Conservation (phyloP, 2,329 filamentous ascomycete species). For the Parastagonospora avenae region DNA sequence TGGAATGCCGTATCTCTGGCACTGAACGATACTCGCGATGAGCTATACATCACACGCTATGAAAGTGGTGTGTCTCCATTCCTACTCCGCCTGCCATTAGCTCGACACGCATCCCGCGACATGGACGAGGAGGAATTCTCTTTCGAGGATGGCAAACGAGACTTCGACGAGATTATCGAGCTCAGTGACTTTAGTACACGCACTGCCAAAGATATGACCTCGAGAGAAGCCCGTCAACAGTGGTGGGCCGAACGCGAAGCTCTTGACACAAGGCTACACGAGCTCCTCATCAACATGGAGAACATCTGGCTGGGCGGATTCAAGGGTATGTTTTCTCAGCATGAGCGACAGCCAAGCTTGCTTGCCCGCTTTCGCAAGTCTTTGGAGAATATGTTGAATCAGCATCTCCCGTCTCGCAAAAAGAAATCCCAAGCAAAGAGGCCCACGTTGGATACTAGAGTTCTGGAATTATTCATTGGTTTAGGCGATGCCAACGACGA, state of each 20-base stretch:
- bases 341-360: slow-evolving; percentile 65
- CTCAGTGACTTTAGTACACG: slow-evolving; percentile 85
- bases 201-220: slow-evolving; percentile 70
- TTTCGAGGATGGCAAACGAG: slow-evolving; percentile 77
- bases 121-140: slow-evolving; percentile 81
- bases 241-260: slow-evolving; percentile 91
- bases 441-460: slow-evolving; percentile 65
- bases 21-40: slow-evolving; percentile 78
- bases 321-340: slow-evolving; percentile 87
- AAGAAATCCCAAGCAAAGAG: slow-evolving; percentile 59
- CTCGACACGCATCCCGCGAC: slow-evolving; percentile 79
- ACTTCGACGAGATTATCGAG: slow-evolving; percentile 82
- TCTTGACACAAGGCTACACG: slow-evolving; percentile 76
- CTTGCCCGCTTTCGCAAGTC: slow-evolving; percentile 76
- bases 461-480: slow-evolving; percentile 87
- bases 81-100: slow-evolving; percentile 82
- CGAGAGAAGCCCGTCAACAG: slow-evolving; percentile 74
- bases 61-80: slow-evolving; percentile 78
- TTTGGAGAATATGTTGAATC: slow-evolving; percentile 80
- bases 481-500: slow-evolving; percentile 74
- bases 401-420: slow-evolving; percentile 82
- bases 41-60: slow-evolving; percentile 88
- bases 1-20: slow-evolving; percentile 90
- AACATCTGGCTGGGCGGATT: slow-evolving; percentile 95
- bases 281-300: slow-evolving; percentile 84